Percentiles rank a stretch among this genome's conserved stretches.
Conservation (phyloP, 2,329 filamentous ascomycete species). For the Aspergillus puulaauensis region DNA sequence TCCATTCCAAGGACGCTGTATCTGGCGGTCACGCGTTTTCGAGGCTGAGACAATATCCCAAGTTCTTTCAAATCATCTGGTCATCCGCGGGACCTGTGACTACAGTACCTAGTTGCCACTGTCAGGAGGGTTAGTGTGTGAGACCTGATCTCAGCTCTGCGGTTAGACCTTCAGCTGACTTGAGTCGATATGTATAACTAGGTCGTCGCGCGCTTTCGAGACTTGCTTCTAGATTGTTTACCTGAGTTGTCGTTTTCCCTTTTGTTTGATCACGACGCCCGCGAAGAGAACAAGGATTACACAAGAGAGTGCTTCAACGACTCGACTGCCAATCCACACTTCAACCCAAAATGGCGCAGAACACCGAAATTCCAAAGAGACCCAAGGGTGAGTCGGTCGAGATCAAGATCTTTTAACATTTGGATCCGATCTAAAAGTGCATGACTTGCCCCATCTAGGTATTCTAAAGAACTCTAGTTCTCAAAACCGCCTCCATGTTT, state of each 20-base stretch:
- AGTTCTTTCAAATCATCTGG: conserved; percentile 1
- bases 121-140: conserved; percentile 10
- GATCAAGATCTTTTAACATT: neutral
- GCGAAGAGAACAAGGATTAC: neutral
- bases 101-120: neutral
- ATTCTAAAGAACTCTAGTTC: conserved; percentile 82
- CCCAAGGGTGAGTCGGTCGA: conserved; percentile 39
- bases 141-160: conserved; percentile 9
- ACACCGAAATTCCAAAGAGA: conserved; percentile 33
- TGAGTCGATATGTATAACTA: neutral
- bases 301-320: neutral
- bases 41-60: conserved; percentile 2
- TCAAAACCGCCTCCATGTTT: conserved; percentile 56
- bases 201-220: conserved; percentile 1
- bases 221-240: neutral
- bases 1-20: neutral
- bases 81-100: neutral
- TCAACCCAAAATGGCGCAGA: conserved; percentile 32
- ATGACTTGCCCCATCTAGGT: conserved; percentile 52
- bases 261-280: neutral
- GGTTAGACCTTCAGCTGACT: conserved; percentile 12
- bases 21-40: neutral
- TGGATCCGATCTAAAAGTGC: neutral
- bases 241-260: neutral
- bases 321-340: neutral